Percentiles rank a stretch among this genome's conserved stretches.
phyloP scores from a whole-genome alignment of 2,329 filamentous ascomycete genomes.

The Chrysosporium keratinophilum region DNA sequence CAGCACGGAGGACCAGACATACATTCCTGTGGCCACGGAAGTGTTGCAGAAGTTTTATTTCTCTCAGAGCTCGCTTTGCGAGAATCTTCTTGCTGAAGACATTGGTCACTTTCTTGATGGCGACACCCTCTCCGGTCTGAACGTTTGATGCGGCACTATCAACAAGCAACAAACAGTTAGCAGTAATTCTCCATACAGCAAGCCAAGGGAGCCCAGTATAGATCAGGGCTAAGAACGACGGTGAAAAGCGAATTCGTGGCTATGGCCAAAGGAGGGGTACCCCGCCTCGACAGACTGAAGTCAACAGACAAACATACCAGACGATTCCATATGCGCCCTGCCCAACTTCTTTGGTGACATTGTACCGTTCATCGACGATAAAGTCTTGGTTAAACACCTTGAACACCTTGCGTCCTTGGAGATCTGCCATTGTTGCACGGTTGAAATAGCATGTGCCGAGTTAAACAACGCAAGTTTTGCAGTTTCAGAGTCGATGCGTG shows the following conservation, averaged over 20 bases:
- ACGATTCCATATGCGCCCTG: constrained; percentile 98
- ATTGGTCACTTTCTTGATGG: constrained; percentile 99
- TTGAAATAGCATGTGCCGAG: constrained; percentile 1
- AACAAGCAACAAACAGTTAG: background rate
- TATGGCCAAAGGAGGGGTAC: background rate
- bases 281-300: background rate
- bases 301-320: constrained; percentile 52
- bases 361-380: constrained; percentile 95
- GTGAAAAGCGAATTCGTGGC: background rate
- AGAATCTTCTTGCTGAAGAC: constrained; percentile 99
- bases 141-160: constrained; percentile 80
- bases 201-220: background rate
- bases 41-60: constrained; percentile 97
- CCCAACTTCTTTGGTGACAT: constrained; percentile 94
- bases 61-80: constrained; percentile 90
- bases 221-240: background rate
- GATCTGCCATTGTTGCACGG: constrained; percentile 44
- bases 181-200: background rate
- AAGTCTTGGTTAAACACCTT: constrained; percentile 99
- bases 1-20: constrained; percentile 29
- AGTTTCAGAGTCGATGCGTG: background rate
- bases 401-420: constrained; percentile 76
- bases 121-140: constrained; percentile 82
- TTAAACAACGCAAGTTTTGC: background rate
- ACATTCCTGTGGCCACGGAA: constrained; percentile 85